Conservation (phyloP, 164 flowering plant species). For the Pachysandra terminalis region DNA sequence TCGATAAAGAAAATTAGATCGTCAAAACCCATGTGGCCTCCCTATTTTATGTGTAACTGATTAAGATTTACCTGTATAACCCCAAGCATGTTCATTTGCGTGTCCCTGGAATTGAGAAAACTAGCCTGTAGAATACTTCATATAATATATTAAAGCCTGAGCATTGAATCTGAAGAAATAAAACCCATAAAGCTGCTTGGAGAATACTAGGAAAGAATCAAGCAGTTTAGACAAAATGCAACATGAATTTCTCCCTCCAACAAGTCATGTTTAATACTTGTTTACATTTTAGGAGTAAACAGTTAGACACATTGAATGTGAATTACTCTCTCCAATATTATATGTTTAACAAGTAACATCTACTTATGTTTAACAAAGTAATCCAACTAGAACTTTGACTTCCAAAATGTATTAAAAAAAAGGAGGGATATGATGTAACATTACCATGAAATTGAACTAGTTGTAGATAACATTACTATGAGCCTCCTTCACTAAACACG, state of each 20-base stretch:
- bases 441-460: neutral
- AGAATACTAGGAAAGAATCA: neutral
- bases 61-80: slow-evolving; percentile 57
- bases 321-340: neutral
- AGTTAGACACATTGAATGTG: too few species aligned
- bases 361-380: too few species aligned
- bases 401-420: neutral
- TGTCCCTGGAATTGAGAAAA: slow-evolving; percentile 29
- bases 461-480: neutral
- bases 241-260: neutral
- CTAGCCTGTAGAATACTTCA: slow-evolving; percentile 28
- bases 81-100: slow-evolving; percentile 79
- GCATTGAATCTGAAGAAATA: neutral
- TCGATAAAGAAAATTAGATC: slow-evolving; percentile 12
- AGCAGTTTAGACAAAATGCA: neutral
- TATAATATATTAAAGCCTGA: neutral
- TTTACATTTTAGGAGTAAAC: too few species aligned
- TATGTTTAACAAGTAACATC: neutral
- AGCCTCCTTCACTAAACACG: neutral
- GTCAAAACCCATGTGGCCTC: neutral
- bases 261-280: too few species aligned
- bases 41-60: slow-evolving; percentile 6
- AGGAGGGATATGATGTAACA: neutral
- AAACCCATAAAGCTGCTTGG: neutral
- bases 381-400: neutral